Evolutionary conservation across 441 rosid genomes (phyloP), one percentile per base, ranked within the genome.

Genomic region (Geranium incanum): DNA sequence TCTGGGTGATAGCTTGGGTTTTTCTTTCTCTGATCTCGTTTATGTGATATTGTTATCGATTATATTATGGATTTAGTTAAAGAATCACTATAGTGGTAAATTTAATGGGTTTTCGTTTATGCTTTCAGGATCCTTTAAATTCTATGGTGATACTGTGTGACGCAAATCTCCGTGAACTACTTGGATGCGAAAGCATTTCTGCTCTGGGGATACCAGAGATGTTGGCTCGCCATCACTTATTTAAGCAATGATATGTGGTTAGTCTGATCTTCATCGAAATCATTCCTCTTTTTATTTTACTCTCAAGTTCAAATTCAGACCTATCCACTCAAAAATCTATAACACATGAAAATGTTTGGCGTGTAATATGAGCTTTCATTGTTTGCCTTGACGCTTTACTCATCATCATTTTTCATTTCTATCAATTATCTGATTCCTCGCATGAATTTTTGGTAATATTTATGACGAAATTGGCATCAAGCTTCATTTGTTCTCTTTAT

Each of bases 131-230:
- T 75, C 91, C 92, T n/a, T 71, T 59, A 67, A 89, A 88, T 77
- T 77, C 93, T 45, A 88, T 88, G 96, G 90, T 80, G 69, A 87
- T 93, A 69, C 77, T 77, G 67, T 93, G 98, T 75, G 96, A 93
- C 76, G 89, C 71, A 68, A 91, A 89, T 86, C 96, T 93, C 67
- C 78, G 73, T 0, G 93, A 88, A 65, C 96, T 93, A 71, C 88
- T 93, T 60, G 95, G 96, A 74, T 89, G 97, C 73, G 92, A 93
- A 76, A 87, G 91, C 88, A 88, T 93, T 36, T 86, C 96, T 80
- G 92, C 92, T 19, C 81, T 88, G 80, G 96, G 94, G 75, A 83
- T 90, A 68, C 83, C 80, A 15, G 91, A 87, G 84, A 78, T 78
- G 83, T 74, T 90, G 76, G 83, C 85, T 1, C 87, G 88, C 38